Evolutionary conservation across 1,284 basidiomycete species (phyloP).

Genomic region (Leccinum griseonigrum): DNA sequence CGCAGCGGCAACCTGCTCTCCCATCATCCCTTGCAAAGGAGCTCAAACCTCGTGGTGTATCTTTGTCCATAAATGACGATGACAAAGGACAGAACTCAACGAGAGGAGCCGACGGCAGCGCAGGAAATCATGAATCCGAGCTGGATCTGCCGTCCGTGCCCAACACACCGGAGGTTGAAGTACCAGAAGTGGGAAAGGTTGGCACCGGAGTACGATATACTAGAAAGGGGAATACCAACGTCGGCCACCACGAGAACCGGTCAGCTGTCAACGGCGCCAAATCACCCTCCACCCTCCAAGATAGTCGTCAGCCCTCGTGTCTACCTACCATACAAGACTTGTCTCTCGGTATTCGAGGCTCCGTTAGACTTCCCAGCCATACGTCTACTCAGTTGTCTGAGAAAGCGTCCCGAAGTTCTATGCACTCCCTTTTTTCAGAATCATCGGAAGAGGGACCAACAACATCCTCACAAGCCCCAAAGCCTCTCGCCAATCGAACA

Average conservation of each 20-base stretch:
- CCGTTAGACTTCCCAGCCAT: neutral
- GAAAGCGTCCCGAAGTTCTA: constrained; percentile 12
- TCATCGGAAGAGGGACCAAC: constrained; percentile 1
- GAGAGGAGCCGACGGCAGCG: neutral
- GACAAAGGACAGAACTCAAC: neutral
- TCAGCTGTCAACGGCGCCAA: constrained; percentile 5
- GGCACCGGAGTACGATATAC: constrained; percentile 2
- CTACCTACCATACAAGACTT: neutral
- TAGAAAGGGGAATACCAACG: neutral
- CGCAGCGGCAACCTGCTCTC: constrained; percentile 19
- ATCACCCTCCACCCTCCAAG: constrained; percentile 1
- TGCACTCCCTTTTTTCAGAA: constrained; percentile 30
- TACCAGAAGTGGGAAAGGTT: constrained; percentile 10
- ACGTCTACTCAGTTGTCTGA: neutral
- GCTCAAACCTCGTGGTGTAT: constrained; percentile 19
- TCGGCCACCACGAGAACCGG: neutral
- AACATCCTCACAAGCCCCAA: neutral
- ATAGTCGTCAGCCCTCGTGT: neutral
- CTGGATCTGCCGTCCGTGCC: neutral
- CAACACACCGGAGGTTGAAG: constrained; percentile 10
- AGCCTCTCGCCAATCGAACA: neutral
- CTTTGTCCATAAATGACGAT: constrained; percentile 1
- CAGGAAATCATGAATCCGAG: neutral
- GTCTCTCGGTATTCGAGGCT: neutral
- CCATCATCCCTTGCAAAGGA: constrained; percentile 15